Percentiles rank a stretch among this genome's conserved stretches.
phyloP scores from a whole-genome alignment of 2,329 filamentous ascomycete species.

The Nigrospora sphaerica region DNA sequence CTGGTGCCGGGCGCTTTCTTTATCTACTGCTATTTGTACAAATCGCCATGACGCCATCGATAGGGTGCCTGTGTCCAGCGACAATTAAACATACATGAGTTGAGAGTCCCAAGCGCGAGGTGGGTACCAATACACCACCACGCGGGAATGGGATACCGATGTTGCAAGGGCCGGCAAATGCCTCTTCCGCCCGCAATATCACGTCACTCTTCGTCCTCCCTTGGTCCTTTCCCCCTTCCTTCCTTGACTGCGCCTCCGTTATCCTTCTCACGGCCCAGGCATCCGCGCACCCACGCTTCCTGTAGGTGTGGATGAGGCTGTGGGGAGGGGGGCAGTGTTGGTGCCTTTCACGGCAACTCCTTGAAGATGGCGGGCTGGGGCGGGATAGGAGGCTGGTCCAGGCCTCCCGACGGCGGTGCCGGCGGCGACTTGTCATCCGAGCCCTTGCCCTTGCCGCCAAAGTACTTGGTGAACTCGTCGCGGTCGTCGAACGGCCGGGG shows the following conservation, averaged over 20 bases:
- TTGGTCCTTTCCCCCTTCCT: too few species aligned
- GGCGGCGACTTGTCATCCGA: slow-evolving; percentile 49
- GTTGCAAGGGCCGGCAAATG: too few species aligned
- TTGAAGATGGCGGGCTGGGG: slow-evolving; percentile 18
- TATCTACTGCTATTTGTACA: slow-evolving; percentile 13
- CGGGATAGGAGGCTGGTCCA: slow-evolving; percentile 27
- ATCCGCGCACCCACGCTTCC: too few species aligned
- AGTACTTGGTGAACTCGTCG: slow-evolving; percentile 93
- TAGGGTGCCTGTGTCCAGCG: slow-evolving; percentile 4
- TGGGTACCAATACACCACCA: too few species aligned
- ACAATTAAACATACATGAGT: slow-evolving; percentile 12
- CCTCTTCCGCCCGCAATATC: too few species aligned
- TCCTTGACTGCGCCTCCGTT: too few species aligned
- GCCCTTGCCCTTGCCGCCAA: slow-evolving; percentile 46
- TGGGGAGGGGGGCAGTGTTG: too few species aligned
- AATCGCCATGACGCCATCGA: not conserved
- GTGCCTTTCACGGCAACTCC: slow-evolving; percentile 5
- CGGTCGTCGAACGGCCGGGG: slow-evolving; percentile 77
- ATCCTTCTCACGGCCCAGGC: too few species aligned
- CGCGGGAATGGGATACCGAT: too few species aligned
- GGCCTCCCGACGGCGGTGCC: slow-evolving; percentile 40
- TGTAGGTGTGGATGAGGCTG: too few species aligned
- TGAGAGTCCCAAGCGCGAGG: slow-evolving; percentile 8
- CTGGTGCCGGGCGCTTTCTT: not conserved
- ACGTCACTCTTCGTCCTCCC: too few species aligned